Evolutionary conservation across 768 basidiomycete species (phyloP), one percentile per base, ranked within the genome.

Genomic region (Leccinum arenicola): DNA sequence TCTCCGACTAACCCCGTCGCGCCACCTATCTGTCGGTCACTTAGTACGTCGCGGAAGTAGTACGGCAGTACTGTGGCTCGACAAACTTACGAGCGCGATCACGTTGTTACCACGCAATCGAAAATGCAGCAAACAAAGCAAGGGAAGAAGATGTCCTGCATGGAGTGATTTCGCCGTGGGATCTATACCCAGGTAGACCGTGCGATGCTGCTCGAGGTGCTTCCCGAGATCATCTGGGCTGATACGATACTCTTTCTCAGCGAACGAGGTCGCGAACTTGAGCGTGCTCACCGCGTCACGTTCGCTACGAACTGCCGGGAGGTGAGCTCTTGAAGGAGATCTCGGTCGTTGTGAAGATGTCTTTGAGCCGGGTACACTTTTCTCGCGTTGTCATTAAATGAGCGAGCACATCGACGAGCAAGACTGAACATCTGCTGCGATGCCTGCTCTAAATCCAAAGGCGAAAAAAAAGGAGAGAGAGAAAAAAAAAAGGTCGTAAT

Each of bases 1-100:
- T 99, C 97, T 6, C 97, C 97, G 49, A 99, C 88, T n/a, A 89
- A 85, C 9, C 94, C 97, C 0, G 96, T 98, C 9, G 94, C 95
- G 1, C 94, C 95, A 33, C 97, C 96, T 70, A 98, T 90, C 96
- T 98, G 68, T 33, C 35, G 11, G 12, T n/a, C n/a, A 40, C 52
- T 25, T 6, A 52, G 43, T 2, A 45, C 10, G 56, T 62, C 52
- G 55, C 29, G 50, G 5, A 51, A 54, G 31, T 40, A 21, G 31
- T 40, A 21, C 12, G 51, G 5, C 43, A 45, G 43, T 17, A 3
- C 17, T 4, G 14, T 23, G 40, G 10, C 31, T 53, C 47, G 52
- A 54, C 27, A 1, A 33, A 73, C 91, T 75, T 68, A 97, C 96
- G 27, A 99, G 80, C 5, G 92, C 87, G 33, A 98, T 86, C 43